These are phyloP conservation scores for Silene latifolia DNA, from an alignment of 148 eudicot genomes.

Conservation along the genomic window DNA sequence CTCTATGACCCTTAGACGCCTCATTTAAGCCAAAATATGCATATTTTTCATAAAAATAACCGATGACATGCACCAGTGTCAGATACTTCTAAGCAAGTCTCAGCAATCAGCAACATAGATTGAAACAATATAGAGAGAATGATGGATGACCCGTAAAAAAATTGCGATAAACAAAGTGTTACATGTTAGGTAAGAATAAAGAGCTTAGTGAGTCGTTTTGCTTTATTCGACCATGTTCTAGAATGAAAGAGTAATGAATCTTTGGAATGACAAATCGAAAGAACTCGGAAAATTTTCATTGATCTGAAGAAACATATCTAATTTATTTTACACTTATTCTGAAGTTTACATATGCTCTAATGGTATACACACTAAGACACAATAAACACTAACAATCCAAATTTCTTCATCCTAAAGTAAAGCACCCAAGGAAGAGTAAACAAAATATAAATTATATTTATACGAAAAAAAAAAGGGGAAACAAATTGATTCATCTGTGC, in stretches of 20 bases:
- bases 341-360: constrained; percentile 11
- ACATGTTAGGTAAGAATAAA: no score
- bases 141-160: no score
- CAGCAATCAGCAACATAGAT: no score
- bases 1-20: no score
- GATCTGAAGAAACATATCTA: not conserved
- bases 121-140: no score
- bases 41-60: no score
- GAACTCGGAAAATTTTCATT: not conserved
- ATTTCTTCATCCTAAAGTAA: constrained; percentile 1
- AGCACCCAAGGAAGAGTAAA: not conserved
- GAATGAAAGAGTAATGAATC: not conserved
- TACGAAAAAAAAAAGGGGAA: not conserved
- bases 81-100: no score
- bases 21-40: no score
- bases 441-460: not conserved
- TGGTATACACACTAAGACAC: constrained; percentile 16
- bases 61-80: no score
- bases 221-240: not conserved
- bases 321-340: constrained; percentile 19
- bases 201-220: not conserved
- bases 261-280: not conserved
- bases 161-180: no score
- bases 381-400: constrained; percentile 8
- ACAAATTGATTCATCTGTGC: constrained; percentile 27